Conservation (phyloP, 2,329 filamentous ascomycete genomes). For the Elsinoe arachidis region DNA sequence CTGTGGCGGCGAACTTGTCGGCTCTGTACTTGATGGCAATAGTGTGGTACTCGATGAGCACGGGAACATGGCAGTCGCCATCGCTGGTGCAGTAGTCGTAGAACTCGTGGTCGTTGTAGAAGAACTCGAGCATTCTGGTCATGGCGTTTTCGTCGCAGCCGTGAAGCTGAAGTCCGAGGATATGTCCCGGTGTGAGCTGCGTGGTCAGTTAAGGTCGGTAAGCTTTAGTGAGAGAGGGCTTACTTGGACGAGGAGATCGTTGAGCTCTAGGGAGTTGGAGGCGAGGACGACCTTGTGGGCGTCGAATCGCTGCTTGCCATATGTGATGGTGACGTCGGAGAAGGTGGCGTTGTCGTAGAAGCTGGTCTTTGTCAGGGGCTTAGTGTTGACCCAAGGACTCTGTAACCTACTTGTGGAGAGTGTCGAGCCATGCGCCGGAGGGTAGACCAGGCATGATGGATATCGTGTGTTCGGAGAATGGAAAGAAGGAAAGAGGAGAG, state of each 20-base stretch:
- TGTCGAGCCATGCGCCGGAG: too few relatives aligned
- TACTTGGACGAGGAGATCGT: neutral
- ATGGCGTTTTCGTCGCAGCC: neutral
- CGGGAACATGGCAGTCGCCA: too few relatives aligned
- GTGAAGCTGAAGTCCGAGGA: neutral
- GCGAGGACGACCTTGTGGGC: neutral
- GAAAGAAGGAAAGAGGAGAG: too few relatives aligned
- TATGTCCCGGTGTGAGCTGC: neutral
- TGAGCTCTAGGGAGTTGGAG: neutral
- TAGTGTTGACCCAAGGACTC: too few relatives aligned
- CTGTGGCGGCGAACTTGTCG: too few relatives aligned
- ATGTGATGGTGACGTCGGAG: neutral
- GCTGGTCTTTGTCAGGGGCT: neutral
- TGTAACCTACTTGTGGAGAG: too few relatives aligned
- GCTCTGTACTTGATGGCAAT: too few relatives aligned
- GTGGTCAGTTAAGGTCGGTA: neutral
- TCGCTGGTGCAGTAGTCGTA: too few relatives aligned
- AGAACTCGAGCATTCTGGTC: neutral
- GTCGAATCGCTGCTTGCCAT: neutral
- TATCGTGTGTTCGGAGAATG: too few relatives aligned
- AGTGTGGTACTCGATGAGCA: too few relatives aligned
- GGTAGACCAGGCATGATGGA: too few relatives aligned
- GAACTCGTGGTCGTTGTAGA: neutral
- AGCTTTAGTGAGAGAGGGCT: neutral
- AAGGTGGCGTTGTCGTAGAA: neutral